Evolutionary conservation across 2,329 filamentous ascomycete species (phyloP), one percentile per base, ranked within the genome.

Genomic region (Xylaria digitata): DNA sequence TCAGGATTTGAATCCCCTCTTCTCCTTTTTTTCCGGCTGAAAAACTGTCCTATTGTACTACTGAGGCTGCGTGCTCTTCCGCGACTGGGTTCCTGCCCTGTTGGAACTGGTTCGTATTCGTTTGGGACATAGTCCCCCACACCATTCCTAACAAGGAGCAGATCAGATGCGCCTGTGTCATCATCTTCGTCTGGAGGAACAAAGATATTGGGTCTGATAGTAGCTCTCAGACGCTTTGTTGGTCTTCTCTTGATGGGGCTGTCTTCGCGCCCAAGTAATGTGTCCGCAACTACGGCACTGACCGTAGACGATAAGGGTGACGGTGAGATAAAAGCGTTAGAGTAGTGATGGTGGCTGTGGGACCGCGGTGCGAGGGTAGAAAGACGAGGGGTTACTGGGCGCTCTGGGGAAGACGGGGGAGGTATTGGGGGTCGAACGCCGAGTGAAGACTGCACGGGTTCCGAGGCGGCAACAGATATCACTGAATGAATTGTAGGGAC

Each of bases 271-370:
- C 84, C 79, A 1, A 87, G 79, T 34, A 88, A 80, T 11, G 82
- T 85, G 70, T 89, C 86, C 48, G 86, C 84, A 49, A 89, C 84
- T 0, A 87, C 85, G 0, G 85, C 85, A 19, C 82, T 86, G 43
- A 89, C 84, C 1, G 87, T 88, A 0, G 86, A 87, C 1, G 86
- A 87, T 40, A 89, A 80, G 0, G 87, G 87, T 0, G 86, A 88
- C 11, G 87, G 86, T 2, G 86, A 88, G 67, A 88, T 86, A 43
- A 89, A 82, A 1, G 83, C 81, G 37, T 82, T 83, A 32, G 82
- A 78, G 67, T 78, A 81, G 55, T 81, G 79, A 54, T 82, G 79
- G 30, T 80, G 79, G 52, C 77, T 78, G 48, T 80, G 78, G 13
- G 76, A 77, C 13, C 78, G 75, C 67, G 71, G 78, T 69, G 72